phyloP scores from a whole-genome alignment of 768 basidiomycete species.

The Lactarius deliciosus region DNA sequence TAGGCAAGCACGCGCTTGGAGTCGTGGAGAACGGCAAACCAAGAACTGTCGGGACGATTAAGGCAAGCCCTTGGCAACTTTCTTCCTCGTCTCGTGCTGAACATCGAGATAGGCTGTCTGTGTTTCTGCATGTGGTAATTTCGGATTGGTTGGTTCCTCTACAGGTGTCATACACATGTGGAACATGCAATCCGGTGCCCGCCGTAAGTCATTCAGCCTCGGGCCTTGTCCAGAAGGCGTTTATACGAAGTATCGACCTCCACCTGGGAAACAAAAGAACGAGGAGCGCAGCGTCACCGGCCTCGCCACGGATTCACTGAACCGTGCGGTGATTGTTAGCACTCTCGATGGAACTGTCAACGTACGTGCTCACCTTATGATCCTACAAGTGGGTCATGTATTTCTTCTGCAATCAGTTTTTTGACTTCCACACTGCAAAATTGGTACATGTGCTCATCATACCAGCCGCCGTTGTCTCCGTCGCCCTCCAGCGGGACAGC shows the following conservation, averaged over 20 bases:
- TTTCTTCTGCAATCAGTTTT: constrained; percentile 62
- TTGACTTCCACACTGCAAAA: constrained; percentile 88
- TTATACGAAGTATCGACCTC: constrained; percentile 41
- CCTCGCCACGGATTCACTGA: constrained; percentile 81
- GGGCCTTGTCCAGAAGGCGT: constrained; percentile 61
- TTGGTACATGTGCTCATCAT: constrained; percentile 66
- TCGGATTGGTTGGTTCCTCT: constrained; percentile 82
- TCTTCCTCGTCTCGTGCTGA: background rate
- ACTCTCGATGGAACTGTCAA: constrained; percentile 89
- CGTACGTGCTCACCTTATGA: constrained; percentile 47
- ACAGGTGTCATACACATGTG: constrained; percentile 83
- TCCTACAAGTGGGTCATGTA: constrained; percentile 3
- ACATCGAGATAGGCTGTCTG: constrained; percentile 61
- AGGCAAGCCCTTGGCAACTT: constrained; percentile 46
- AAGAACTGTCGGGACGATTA: constrained; percentile 64
- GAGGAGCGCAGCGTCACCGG: constrained; percentile 69
- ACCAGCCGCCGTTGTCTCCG: constrained; percentile 65
- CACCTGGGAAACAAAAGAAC: constrained; percentile 40
- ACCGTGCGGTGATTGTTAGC: constrained; percentile 74
- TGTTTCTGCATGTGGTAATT: constrained; percentile 95
- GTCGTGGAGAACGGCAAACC: constrained; percentile 50
- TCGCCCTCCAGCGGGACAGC: constrained; percentile 80
- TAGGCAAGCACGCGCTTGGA: constrained; percentile 73
- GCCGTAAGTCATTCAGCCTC: constrained; percentile 72
- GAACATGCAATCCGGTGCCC: constrained; percentile 95